A percentile compares a stretch with the other conserved stretches of the same genome.
Evolutionary conservation across 345 rosid genomes (phyloP).

Genomic region (Dipteronia sinensis): DNA sequence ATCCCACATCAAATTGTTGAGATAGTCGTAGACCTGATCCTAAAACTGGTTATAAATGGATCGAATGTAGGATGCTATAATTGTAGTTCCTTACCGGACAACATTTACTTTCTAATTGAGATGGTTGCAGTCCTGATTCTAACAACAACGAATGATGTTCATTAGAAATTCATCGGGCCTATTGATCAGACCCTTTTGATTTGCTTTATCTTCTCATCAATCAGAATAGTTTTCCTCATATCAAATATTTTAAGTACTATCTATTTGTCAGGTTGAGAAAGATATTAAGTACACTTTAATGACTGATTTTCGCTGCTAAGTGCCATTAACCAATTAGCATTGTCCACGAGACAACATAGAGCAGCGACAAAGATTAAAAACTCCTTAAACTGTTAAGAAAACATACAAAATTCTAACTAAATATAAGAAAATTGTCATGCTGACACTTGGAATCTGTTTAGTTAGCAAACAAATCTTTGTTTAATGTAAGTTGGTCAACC

Average conservation of each 20-base stretch:
- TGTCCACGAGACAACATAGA: not conserved
- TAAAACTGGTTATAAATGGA: too few species aligned
- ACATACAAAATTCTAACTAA: not conserved
- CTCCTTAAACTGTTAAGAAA: not conserved
- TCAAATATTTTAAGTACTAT: too few species aligned
- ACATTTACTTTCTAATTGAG: too few species aligned
- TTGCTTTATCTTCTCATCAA: not conserved
- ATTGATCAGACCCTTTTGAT: not conserved
- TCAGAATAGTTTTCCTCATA: not conserved
- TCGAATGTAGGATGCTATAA: too few species aligned
- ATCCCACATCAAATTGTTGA: not conserved
- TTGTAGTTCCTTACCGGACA: too few species aligned
- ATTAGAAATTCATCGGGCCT: not conserved
- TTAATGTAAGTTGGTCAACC: slow-evolving; percentile 37
- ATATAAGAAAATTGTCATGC: not conserved
- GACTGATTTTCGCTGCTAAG: not conserved
- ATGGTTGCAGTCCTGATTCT: too few species aligned
- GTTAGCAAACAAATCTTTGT: slow-evolving; percentile 17
- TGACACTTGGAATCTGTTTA: slow-evolving; percentile 1
- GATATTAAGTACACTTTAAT: not conserved
- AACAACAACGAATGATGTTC: not conserved
- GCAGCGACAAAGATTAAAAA: not conserved
- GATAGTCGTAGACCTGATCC: not conserved
- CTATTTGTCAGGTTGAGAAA: not conserved
- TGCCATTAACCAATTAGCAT: not conserved